Evolutionary conservation across 192 early-diverging fungal species (phyloP).

Genomic region (Rhizoclosmatium globosum): DNA sequence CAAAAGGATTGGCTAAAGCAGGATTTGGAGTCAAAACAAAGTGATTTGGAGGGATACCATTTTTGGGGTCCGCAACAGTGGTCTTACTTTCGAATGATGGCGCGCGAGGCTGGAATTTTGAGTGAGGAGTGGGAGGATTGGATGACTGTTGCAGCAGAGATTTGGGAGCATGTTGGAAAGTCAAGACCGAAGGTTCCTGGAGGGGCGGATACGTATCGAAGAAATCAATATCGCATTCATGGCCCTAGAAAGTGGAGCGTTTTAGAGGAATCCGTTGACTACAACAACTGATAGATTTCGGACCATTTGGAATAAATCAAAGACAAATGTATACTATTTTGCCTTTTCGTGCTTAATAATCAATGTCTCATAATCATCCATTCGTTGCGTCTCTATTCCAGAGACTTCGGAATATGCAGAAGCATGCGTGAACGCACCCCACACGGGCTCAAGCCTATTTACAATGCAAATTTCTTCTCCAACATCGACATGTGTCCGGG

Average conservation of each 20-base stretch:
- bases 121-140: background rate
- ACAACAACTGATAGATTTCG: no score
- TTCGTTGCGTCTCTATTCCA: background rate
- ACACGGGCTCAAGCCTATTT: background rate
- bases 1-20: background rate
- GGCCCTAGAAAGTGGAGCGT: no score
- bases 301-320: no score
- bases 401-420: background rate
- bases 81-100: background rate
- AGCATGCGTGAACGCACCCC: background rate
- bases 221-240: background rate
- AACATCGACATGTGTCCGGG: background rate
- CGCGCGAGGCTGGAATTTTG: background rate
- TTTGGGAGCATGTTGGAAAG: slow-evolving; percentile 11
- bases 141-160: background rate
- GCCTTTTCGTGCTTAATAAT: background rate
- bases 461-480: background rate
- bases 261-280: no score
- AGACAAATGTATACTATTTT: no score
- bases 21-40: background rate
- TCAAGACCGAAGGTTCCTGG: background rate
- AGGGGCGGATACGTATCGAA: background rate
- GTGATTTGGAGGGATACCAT: background rate
- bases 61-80: slow-evolving; percentile 1
- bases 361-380: background rate